A percentile compares a stretch with the other conserved stretches of the same genome.
phyloP scores from a whole-genome alignment of 352 stramenopile species.

The Phytophthora ramorum region DNA sequence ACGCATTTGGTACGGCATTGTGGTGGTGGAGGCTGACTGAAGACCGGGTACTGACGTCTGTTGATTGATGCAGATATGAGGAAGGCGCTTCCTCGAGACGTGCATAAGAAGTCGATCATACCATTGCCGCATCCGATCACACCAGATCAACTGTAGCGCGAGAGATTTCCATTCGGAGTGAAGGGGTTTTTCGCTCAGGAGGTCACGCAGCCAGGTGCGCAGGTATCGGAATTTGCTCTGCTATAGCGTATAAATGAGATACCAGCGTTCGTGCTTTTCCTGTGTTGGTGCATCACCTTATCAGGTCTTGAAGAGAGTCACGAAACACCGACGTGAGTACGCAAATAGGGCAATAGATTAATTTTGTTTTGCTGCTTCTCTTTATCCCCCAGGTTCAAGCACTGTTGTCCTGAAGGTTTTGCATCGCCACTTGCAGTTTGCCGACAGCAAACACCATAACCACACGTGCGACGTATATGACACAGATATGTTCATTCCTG shows the following conservation, averaged over 20 bases:
- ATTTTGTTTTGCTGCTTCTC: slow-evolving; percentile 18
- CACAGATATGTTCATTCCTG: slow-evolving; percentile 27
- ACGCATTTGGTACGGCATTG: slow-evolving; percentile 82
- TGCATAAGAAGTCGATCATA: slow-evolving; percentile 92
- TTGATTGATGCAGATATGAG: slow-evolving; percentile 85
- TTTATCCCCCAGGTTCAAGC: slow-evolving; percentile 12
- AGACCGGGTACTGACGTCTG: slow-evolving; percentile 5
- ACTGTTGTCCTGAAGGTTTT: slow-evolving; percentile 3
- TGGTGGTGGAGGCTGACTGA: neutral
- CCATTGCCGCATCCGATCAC: slow-evolving; percentile 87
- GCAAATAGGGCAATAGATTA: slow-evolving; percentile 26
- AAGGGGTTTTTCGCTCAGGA: neutral
- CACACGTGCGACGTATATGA: slow-evolving; percentile 23
- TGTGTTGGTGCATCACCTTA: too few species aligned
- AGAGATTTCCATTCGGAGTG: neutral
- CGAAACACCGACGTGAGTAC: neutral
- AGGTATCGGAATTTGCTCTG: neutral
- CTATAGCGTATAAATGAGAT: too few species aligned
- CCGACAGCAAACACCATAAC: slow-evolving; percentile 2
- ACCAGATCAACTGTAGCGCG: slow-evolving; percentile 71
- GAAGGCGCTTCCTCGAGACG: slow-evolving; percentile 90
- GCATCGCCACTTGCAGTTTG: slow-evolving; percentile 8
- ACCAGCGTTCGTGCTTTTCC: too few species aligned
- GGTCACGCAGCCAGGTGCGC: neutral
- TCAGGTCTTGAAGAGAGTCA: too few species aligned